phyloP scores from a whole-genome alignment of 768 basidiomycete genomes.

The Agaricus subrufescens region DNA sequence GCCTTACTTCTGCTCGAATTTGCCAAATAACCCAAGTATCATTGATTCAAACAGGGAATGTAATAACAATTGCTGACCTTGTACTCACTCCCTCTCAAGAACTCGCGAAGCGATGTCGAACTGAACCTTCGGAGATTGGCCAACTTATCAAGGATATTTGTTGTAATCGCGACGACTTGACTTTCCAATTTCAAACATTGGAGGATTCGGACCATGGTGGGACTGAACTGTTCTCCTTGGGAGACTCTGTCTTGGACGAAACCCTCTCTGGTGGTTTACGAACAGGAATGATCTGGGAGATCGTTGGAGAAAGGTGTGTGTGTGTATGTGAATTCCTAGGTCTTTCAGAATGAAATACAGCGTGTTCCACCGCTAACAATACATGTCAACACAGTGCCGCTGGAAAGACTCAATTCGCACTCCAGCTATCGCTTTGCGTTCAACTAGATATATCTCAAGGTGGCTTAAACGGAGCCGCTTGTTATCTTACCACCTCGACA shows the following conservation, averaged over 20 bases:
- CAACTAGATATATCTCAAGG: slow-evolving; percentile 60
- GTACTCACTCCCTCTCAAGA: slow-evolving; percentile 45
- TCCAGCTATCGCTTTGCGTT: slow-evolving; percentile 77
- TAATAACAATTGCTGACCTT: slow-evolving; percentile 44
- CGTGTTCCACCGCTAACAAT: neutral
- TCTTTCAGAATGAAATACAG: too few species aligned
- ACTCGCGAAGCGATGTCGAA: slow-evolving; percentile 51
- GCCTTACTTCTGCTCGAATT: neutral
- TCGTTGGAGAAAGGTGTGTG: slow-evolving; percentile 80
- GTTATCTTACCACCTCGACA: slow-evolving; percentile 74
- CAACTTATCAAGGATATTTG: slow-evolving; percentile 48
- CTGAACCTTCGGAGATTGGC: slow-evolving; percentile 44
- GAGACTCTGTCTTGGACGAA: slow-evolving; percentile 64
- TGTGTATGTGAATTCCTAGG: slow-evolving; percentile 14
- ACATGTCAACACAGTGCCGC: slow-evolving; percentile 56
- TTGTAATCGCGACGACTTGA: slow-evolving; percentile 25
- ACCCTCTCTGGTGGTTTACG: slow-evolving; percentile 76
- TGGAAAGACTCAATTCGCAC: slow-evolving; percentile 90
- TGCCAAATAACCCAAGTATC: too few species aligned
- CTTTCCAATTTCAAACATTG: slow-evolving; percentile 34
- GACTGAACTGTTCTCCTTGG: slow-evolving; percentile 61
- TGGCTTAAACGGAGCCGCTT: slow-evolving; percentile 62
- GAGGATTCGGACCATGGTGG: slow-evolving; percentile 29
- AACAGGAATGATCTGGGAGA: slow-evolving; percentile 81
- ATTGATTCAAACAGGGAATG: slow-evolving; percentile 33